A percentile compares a stretch with the other conserved stretches of the same genome.
phyloP scores from a whole-genome alignment of 371 early-diverging fungal genomes.

The Coemansia sp. region DNA sequence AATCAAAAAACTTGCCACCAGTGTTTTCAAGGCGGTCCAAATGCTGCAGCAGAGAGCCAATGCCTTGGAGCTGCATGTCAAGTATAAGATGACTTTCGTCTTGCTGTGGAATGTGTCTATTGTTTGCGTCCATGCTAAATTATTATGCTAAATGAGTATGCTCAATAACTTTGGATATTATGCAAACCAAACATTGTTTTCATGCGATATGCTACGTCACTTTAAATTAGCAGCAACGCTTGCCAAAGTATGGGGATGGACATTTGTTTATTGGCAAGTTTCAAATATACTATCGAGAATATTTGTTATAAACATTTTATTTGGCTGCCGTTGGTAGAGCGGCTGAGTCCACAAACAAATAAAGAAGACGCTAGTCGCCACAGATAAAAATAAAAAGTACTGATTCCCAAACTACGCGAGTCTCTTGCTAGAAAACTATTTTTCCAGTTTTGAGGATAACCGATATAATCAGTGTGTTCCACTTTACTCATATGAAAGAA shows the following conservation, averaged over 20 bases:
- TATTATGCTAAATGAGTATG: not conserved
- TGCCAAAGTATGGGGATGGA: not conserved
- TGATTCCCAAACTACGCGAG: no score
- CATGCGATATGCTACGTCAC: not conserved
- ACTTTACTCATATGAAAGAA: not conserved
- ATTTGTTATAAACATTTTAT: no score
- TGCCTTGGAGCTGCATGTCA: conserved; percentile 28
- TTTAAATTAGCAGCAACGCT: not conserved
- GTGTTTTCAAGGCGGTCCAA: conserved; percentile 37
- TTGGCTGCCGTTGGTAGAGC: no score
- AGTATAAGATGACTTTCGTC: not conserved
- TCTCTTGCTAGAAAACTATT: no score
- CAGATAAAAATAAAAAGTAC: no score
- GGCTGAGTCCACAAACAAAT: no score
- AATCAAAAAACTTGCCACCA: conserved; percentile 37
- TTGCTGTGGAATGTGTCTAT: not conserved
- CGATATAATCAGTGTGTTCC: no score
- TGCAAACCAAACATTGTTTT: not conserved
- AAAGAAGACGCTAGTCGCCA: no score
- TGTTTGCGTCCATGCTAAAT: not conserved
- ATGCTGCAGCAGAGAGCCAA: conserved; percentile 22
- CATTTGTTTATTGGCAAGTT: no score
- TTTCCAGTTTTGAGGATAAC: no score
- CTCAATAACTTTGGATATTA: no score
- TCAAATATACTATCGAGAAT: no score